Percentiles rank a stretch among this genome's conserved stretches.
Conservation (phyloP, 2,329 filamentous ascomycete species). For the Talaromyces sp. region DNA sequence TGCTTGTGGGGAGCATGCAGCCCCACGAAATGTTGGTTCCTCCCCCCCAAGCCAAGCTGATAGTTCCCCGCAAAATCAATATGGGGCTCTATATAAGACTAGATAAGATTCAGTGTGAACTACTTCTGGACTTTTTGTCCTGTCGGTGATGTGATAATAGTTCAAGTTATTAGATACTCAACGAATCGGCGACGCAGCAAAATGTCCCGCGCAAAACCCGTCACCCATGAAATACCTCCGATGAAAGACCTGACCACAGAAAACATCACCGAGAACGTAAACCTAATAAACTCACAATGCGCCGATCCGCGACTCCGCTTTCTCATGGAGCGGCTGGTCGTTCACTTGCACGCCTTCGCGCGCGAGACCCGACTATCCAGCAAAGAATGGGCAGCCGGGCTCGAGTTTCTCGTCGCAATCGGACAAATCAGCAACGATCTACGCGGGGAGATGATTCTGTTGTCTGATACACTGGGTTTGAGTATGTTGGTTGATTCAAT, state of each 20-base stretch:
- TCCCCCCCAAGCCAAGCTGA: background rate
- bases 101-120: background rate
- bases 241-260: slow-evolving; percentile 68
- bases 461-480: slow-evolving; percentile 66
- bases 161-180: background rate
- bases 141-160: no score
- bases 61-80: background rate
- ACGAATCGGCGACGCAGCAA: background rate
- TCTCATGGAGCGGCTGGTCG: slow-evolving; percentile 68
- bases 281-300: slow-evolving; percentile 70
- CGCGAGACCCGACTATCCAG: slow-evolving; percentile 73
- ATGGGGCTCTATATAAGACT: background rate
- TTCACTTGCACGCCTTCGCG: slow-evolving; percentile 77
- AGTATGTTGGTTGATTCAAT: slow-evolving; percentile 78
- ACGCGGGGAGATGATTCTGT: slow-evolving; percentile 4
- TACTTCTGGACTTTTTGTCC: background rate
- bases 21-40: background rate
- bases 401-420: slow-evolving; percentile 67
- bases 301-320: slow-evolving; percentile 64
- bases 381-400: slow-evolving; percentile 72
- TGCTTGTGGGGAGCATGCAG: background rate
- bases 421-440: slow-evolving; percentile 54
- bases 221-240: background rate
- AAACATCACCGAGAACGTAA: slow-evolving; percentile 75
- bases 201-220: slow-evolving; percentile 1